A percentile compares a stretch with the other conserved stretches of the same genome.
phyloP scores from a whole-genome alignment of 371 early-diverging fungal genomes.

The Mucor velutinosus region DNA sequence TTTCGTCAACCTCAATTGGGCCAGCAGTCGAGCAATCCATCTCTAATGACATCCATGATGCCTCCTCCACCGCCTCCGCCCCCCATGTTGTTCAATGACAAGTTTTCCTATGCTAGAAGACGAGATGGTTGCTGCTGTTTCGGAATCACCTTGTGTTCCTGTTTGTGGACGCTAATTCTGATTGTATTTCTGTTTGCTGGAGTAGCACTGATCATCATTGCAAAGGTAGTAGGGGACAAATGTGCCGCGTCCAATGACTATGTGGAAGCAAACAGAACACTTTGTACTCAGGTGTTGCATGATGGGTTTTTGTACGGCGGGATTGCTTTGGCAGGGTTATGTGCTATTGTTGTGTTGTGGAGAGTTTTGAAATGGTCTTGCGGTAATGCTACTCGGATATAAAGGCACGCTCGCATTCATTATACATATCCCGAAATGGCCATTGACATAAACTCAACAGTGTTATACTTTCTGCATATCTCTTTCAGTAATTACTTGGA shows the following conservation, averaged over 20 bases:
- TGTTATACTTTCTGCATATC: too few species aligned
- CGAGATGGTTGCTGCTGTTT: constrained; percentile 14
- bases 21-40: constrained; percentile 6
- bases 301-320: constrained; percentile 38
- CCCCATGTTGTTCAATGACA: neutral
- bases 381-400: neutral
- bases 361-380: constrained; percentile 26
- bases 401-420: too few species aligned
- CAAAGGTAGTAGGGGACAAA: constrained; percentile 11
- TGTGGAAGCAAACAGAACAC: neutral
- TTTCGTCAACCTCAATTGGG: neutral
- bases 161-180: constrained; percentile 24
- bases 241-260: constrained; percentile 12
- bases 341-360: constrained; percentile 26
- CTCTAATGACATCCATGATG: neutral
- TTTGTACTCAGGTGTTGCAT: constrained; percentile 25
- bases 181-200: constrained; percentile 22
- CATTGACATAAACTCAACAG: too few species aligned
- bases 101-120: neutral
- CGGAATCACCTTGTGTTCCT: constrained; percentile 21
- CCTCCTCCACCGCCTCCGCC: constrained; percentile 11
- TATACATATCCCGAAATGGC: too few species aligned
- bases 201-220: constrained; percentile 20
- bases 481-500: too few species aligned
- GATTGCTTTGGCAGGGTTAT: constrained; percentile 28